These are phyloP conservation scores for Vaucheria bursata DNA, from an alignment of 352 stramenopile species.

Conservation along the genomic window DNA sequence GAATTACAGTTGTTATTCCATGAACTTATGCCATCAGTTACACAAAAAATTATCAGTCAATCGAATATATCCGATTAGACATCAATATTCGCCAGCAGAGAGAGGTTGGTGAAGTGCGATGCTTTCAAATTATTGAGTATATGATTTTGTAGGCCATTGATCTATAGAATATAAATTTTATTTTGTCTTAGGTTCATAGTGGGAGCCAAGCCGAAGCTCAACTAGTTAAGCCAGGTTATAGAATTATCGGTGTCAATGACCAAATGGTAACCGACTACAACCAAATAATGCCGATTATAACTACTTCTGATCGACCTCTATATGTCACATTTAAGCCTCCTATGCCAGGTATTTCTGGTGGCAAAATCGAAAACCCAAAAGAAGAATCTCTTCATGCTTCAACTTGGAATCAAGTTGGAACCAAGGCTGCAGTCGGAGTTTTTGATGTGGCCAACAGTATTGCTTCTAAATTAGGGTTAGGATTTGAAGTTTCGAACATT, in stretches of 20 bases:
- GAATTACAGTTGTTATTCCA: too few relatives aligned
- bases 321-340: constrained; percentile 21
- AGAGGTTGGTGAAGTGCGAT: too few relatives aligned
- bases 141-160: too few relatives aligned
- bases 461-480: constrained; percentile 24
- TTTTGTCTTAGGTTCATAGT: too few relatives aligned
- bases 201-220: constrained; percentile 12
- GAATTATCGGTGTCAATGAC: constrained; percentile 26
- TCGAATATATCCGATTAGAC: too few relatives aligned
- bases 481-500: neutral
- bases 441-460: constrained; percentile 35
- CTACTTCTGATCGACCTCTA: constrained; percentile 18
- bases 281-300: constrained; percentile 18
- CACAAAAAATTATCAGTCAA: too few relatives aligned
- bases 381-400: neutral
- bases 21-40: too few relatives aligned
- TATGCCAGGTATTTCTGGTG: neutral
- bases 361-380: neutral
- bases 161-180: too few relatives aligned
- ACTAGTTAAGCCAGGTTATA: constrained; percentile 29
- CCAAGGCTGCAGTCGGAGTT: constrained; percentile 17
- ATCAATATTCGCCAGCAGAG: too few relatives aligned
- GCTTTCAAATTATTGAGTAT: too few relatives aligned
- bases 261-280: constrained; percentile 20
- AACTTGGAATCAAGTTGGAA: constrained; percentile 14